These are phyloP conservation scores for Fusarium drepaniforme DNA, from an alignment of 2,329 filamentous ascomycete genomes.

Conservation along the genomic window DNA sequence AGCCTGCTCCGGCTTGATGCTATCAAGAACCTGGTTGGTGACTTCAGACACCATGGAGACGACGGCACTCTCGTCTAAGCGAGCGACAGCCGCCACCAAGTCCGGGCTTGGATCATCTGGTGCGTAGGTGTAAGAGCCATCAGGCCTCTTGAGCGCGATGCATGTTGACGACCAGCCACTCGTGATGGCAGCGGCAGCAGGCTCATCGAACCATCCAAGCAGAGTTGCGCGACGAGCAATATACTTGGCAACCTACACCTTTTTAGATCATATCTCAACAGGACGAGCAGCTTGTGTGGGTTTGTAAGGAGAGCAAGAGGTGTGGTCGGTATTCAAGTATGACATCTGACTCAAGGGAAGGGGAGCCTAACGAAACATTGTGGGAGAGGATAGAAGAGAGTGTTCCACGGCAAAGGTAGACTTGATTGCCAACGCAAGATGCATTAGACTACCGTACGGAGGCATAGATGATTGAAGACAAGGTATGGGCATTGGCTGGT, in stretches of 20 bases:
- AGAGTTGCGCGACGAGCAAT: constrained; percentile 43
- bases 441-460: constrained; percentile 4
- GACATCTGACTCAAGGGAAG: not conserved
- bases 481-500: not conserved
- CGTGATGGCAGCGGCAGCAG: constrained; percentile 29
- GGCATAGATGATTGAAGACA: not conserved
- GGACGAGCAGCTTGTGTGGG: not conserved
- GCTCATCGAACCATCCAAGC: constrained; percentile 45
- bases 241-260: constrained; percentile 39
- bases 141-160: constrained; percentile 39
- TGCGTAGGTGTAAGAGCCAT: constrained; percentile 35
- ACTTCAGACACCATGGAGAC: constrained; percentile 44
- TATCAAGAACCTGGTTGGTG: constrained; percentile 34
- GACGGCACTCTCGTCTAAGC: constrained; percentile 36
- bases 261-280: constrained; percentile 7
- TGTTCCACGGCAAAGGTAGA: not conserved
- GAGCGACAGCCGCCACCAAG: constrained; percentile 32
- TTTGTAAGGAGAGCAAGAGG: not conserved
- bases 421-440: not conserved
- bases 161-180: constrained; percentile 44
- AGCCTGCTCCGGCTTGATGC: constrained; percentile 33
- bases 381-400: not conserved
- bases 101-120: constrained; percentile 41
- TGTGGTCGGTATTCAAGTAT: not conserved
- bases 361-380: not conserved